Conservation (phyloP, 495 filamentous ascomycete species). For the Letharia lupina region DNA sequence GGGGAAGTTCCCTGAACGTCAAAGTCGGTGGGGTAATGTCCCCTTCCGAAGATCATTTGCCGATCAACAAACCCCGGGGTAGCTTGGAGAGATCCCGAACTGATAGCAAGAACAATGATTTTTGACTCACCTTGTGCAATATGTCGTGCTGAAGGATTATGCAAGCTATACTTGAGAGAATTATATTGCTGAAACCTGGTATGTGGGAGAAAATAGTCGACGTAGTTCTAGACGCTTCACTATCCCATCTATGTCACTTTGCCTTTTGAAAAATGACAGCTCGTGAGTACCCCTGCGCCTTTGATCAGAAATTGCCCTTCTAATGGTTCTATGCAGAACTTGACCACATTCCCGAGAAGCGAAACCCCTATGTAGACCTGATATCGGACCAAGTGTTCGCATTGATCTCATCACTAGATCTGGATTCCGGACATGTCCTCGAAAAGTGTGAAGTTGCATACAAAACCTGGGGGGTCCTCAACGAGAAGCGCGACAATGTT, state of each 20-base stretch:
- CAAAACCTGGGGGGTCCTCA: constrained; percentile 68
- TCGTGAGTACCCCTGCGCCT: neutral
- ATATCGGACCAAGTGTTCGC: constrained; percentile 79
- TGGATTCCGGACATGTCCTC: constrained; percentile 83
- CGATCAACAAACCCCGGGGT: neutral
- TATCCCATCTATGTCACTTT: neutral
- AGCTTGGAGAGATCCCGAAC: neutral
- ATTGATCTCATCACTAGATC: constrained; percentile 75
- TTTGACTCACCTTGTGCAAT: neutral
- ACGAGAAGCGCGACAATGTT: constrained; percentile 60
- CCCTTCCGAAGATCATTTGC: neutral
- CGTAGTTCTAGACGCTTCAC: neutral
- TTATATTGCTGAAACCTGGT: neutral
- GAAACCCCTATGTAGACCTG: constrained; percentile 73
- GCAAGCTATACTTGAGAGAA: neutral
- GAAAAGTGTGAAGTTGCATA: constrained; percentile 86
- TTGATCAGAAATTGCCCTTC: neutral
- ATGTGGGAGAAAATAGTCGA: neutral
- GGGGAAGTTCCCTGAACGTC: no score
- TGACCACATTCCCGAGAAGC: no score
- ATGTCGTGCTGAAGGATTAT: neutral
- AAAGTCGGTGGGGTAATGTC: neutral
- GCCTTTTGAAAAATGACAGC: neutral
- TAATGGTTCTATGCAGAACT: neutral
- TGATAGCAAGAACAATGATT: neutral